Evolutionary conservation across 441 rosid genomes (phyloP), one percentile per base, ranked within the genome.

Genomic region (Euphorbia celastroides): DNA sequence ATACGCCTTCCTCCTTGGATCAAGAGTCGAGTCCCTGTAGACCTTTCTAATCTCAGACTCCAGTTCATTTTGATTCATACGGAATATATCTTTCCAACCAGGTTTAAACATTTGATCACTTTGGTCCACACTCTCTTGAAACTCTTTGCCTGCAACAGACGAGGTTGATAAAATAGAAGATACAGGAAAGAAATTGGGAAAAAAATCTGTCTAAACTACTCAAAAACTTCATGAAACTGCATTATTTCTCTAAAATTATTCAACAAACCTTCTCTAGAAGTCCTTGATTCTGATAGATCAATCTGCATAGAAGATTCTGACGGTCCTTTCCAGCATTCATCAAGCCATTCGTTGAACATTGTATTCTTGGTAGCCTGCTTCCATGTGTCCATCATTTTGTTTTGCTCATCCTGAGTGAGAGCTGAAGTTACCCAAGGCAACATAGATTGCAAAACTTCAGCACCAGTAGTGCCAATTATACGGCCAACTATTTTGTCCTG

Each of bases 81-180:
- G 87, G 79, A 92, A 92, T 44, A 92, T 89, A 79, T 92, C 96
- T 74, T 92, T 88, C 96, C 96, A 88, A 17, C 98, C 98, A 68
- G 96, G 98, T 80, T 90, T 89, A 81, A 92, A 92, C 67, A 82
- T 88, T 64, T 77, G 83, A 76, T 84, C 91, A 76, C 74, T 78
- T 19, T 77, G 84, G 74, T 88, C 89, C 67, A 92, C 67, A 71
- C 78, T 78, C 69, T 85, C 93, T 25, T 67, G 71, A 56, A 77
- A 70, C 46, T 76, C 84, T 65, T 76, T 74, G 60, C 73, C 89
- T 84, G 71, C 6, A 70, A 46, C 9, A 17, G 56, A 1, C 34
- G 57, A 67, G 71, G 65, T 60, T 11, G 51, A 63, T 64, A 68
- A 30, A 71, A 56, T 51, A 62, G 59, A 70, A 80, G 59, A 36